Evolutionary conservation across 2,329 filamentous ascomycete species (phyloP).

Genomic region (Cladosporium sp.): DNA sequence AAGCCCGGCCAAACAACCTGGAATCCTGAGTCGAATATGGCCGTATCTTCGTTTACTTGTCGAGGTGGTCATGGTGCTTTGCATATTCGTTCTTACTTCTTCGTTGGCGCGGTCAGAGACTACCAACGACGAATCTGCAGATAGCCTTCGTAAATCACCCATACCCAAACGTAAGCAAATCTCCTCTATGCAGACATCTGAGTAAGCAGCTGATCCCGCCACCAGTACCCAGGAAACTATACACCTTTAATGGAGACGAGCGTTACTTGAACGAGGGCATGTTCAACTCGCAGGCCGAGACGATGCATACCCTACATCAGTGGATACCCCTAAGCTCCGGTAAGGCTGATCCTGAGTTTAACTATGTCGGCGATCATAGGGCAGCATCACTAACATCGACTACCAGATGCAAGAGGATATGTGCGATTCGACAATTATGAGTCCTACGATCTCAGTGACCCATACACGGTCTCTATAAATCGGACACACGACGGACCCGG

Average conservation of each 20-base stretch:
- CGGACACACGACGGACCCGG: conserved; percentile 17
- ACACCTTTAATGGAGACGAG: conserved; percentile 14
- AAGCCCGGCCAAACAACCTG: not conserved
- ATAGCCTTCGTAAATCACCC: conserved; percentile 13
- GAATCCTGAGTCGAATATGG: not conserved
- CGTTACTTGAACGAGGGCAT: conserved; percentile 21
- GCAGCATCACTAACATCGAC: not conserved
- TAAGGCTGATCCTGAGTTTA: not conserved
- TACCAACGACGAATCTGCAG: not conserved
- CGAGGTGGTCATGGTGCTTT: conserved; percentile 15
- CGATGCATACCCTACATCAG: conserved; percentile 18
- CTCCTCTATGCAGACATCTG: not conserved
- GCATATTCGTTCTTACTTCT: conserved; percentile 15
- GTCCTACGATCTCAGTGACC: conserved; percentile 18
- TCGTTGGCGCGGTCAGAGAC: not conserved
- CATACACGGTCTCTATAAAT: conserved; percentile 15
- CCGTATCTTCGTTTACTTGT: conserved; percentile 11
- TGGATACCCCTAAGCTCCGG: conserved; percentile 21
- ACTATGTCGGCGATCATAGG: not conserved
- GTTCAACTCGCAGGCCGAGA: conserved; percentile 17
- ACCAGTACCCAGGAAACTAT: conserved; percentile 17
- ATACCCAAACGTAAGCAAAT: conserved; percentile 11
- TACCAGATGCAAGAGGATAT: conserved; percentile 18
- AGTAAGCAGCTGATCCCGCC: not conserved
- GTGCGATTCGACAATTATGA: conserved; percentile 15